Base-by-base conservation (phyloP, 2,329 filamentous ascomycete genomes). In the Fusarium subtropicale region DNA sequence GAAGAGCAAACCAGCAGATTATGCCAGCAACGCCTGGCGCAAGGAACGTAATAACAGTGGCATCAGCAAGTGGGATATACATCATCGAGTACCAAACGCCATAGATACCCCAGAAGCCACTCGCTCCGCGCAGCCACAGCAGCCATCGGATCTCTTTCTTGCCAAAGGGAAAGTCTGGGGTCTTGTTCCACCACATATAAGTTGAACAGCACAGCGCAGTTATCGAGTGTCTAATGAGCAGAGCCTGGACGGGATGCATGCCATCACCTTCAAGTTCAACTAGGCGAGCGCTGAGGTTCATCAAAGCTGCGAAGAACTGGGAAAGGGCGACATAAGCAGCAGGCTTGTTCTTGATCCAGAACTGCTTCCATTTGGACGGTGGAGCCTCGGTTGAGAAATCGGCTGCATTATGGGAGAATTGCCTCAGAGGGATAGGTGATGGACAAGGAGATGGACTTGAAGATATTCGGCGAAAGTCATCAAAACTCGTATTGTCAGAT, bases 1-100 rank as follows among this genome's bases (percentile, higher is more conserved):
- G 87, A 20, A 90, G 80, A 38, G 94, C 80, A 57, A 94, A 82
- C 36, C 91, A 93, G 77, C 93, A 97, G 20, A 91, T 86, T 81
- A 94, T 93, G 60, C 92, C 93, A 22, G 92, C 88, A 8, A 97
- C 84, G 16, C 90, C 91, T 0, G 94, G 94, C 0, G 91, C 88
- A 8, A 97, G 85, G 76, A 97, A 97, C 11, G 93, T 96, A 55
- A 97, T 91, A 34, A 97, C 94, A 0, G 92, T 96, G 3, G 94
- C 93, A 77, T 97, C 94, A 18, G 93, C 91, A 3, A 97, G 85
- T 1, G 93, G 92, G 5, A 97, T 86, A 73, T 97, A 97, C 75
- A 92, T 86, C 60, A 85, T 85, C 13, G 82, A 85, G 68, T 81
- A 85, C 84, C 83, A 97, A 80, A 96, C 87, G 36, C 91, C 91